Evolutionary conservation across 495 filamentous ascomycete genomes (phyloP).

Genomic region (Penicillium parvum): DNA sequence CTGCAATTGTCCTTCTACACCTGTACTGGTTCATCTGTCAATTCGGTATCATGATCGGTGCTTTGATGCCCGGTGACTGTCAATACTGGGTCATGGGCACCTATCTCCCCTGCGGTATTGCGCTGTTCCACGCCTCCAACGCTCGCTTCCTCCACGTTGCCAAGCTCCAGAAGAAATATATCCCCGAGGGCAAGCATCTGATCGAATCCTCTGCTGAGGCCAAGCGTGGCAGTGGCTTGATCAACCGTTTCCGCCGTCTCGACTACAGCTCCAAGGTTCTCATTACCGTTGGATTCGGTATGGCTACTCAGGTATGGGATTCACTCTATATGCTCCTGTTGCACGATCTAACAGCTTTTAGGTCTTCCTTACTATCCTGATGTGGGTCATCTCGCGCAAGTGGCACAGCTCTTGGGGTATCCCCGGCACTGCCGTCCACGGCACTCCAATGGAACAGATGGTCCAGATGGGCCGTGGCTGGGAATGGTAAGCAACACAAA

Average conservation of each 20-base stretch:
- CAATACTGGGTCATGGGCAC: slow-evolving; percentile 75
- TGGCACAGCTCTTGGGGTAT: slow-evolving; percentile 59
- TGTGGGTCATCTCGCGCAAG: slow-evolving; percentile 62
- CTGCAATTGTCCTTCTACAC: slow-evolving; percentile 58
- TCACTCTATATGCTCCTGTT: not conserved
- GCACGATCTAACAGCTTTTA: slow-evolving; percentile 19
- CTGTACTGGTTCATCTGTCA: slow-evolving; percentile 58
- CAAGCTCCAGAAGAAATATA: slow-evolving; percentile 36
- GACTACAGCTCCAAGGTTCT: slow-evolving; percentile 26
- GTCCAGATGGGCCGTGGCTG: slow-evolving; percentile 48
- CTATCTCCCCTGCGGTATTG: slow-evolving; percentile 65
- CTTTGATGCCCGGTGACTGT: slow-evolving; percentile 50
- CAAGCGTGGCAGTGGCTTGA: slow-evolving; percentile 13
- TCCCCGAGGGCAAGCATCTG: slow-evolving; percentile 9
- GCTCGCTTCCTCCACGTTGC: slow-evolving; percentile 62
- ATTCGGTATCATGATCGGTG: slow-evolving; percentile 56
- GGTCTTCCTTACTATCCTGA: slow-evolving; percentile 55
- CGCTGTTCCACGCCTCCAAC: slow-evolving; percentile 67
- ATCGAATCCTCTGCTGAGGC: not conserved
- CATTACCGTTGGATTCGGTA: slow-evolving; percentile 25
- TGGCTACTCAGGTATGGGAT: slow-evolving; percentile 8
- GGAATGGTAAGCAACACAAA: slow-evolving; percentile 52
- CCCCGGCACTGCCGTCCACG: slow-evolving; percentile 37
- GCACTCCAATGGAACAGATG: slow-evolving; percentile 35
- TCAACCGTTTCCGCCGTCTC: slow-evolving; percentile 26